Base-by-base conservation (phyloP, 1,284 basidiomycete species). In the Vanrija sp. region DNA sequence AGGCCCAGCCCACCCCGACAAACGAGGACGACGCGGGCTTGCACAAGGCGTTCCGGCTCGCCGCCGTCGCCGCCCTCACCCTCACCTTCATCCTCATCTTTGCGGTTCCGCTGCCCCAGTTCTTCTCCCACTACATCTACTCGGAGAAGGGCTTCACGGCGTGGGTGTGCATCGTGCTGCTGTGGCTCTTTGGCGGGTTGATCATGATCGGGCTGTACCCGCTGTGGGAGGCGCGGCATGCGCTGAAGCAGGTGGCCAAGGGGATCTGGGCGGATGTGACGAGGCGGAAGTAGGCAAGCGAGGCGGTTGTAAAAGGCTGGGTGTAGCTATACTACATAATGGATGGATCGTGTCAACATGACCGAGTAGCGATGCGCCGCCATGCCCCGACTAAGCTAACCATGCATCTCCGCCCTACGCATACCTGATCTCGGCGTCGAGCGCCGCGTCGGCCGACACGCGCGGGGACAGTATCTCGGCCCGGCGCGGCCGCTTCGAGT, bases 181-280 rank as follows among this genome's bases (percentile, higher is more conserved):
- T 86, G 37, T 93, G 90, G 89, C 81, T 88, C 10, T 89, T 93
- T 70, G 79, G 81, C 57, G 88, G 86, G 8, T 81, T 85, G 16
- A 80, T 85, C 59, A 79, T 83, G 16, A 87, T 92, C 23, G 87
- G 92, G 12, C 45, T 93, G n/a, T 88, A 88, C 66, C 91, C 91
- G 18, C 73, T 92, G 3, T 92, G 80, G 75, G 92, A 96, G 78
- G 89, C 87, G 57, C 78, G 88, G 43, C 76, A 67, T 5, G 87
- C 86, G 2, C 67, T 94, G 25, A 44, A 27, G 4, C 74, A 82
- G 65, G 87, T 93, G 0, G 36, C 22, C 3, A 25, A 41, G 19
- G 57, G 54, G 1, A 45, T 61, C 41, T 49, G 38, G 47, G 36
- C 19, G 25, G 59, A 61, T 18, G 16, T 55, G 16, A n/a, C 31